These are phyloP conservation scores for Colletotrichum sp. DNA, from an alignment of 2,329 filamentous ascomycete species.

Conservation along the genomic window DNA sequence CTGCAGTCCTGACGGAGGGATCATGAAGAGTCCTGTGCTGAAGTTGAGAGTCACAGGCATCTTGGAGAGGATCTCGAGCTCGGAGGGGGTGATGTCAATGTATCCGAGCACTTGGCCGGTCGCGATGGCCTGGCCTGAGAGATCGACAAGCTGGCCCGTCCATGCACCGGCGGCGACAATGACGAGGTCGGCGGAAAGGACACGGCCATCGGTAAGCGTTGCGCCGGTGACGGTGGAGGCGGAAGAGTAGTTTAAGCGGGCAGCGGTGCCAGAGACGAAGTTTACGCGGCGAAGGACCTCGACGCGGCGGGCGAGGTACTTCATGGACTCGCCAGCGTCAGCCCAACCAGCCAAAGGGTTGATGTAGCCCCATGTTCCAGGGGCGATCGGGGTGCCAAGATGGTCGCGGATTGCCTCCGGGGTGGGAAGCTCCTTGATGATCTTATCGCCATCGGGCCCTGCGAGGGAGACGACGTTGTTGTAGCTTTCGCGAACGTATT, in stretches of 20 bases:
- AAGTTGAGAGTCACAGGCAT: conserved; percentile 79
- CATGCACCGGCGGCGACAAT: conserved; percentile 88
- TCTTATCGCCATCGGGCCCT: conserved; percentile 41
- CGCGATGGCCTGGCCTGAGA: conserved; percentile 76
- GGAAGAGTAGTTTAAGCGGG: conserved; percentile 35
- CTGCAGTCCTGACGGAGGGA: conserved; percentile 66
- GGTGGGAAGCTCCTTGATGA: conserved; percentile 48
- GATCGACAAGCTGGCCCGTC: conserved; percentile 78
- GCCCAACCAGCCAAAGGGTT: conserved; percentile 82
- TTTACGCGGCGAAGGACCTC: conserved; percentile 58
- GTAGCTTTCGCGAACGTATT: conserved; percentile 64
- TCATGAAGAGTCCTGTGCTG: conserved; percentile 74
- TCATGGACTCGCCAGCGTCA: conserved; percentile 74
- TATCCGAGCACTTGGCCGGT: conserved; percentile 86
- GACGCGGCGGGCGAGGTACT: conserved; percentile 62
- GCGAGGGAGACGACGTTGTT: conserved; percentile 63
- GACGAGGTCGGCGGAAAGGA: conserved; percentile 70
- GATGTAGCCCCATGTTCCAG: conserved; percentile 73
- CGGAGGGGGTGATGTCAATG: conserved; percentile 72
- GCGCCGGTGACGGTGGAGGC: conserved; percentile 48
- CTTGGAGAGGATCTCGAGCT: conserved; percentile 67
- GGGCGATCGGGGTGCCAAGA: conserved; percentile 53
- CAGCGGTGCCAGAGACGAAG: conserved; percentile 59
- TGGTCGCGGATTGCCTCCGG: conserved; percentile 46
- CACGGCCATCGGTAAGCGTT: conserved; percentile 52